Base-by-base conservation (phyloP, 225 moss, liverwort and hornwort genomes). In the Polytrichum formosum region DNA sequence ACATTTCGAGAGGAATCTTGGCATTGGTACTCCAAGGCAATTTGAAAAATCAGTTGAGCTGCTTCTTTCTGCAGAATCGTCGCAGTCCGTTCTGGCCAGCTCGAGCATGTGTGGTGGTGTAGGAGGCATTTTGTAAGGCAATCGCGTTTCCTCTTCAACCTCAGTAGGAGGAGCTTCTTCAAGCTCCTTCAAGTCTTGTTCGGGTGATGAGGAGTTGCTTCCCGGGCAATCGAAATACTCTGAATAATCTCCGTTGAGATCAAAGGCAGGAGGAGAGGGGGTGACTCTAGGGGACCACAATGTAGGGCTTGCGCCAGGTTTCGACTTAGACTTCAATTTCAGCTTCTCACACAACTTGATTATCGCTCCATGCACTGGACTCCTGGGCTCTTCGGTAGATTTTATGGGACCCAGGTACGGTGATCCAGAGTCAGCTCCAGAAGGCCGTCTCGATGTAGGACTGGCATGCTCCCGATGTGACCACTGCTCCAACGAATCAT, bases 91-190 rank as follows among this genome's bases (percentile, higher is more conserved):
- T 16, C 31, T 66, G 4, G 4, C 67, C 46, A 1, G 46, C 16
- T 46, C 46, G 13, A 46, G 46, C 46, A 46, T 46, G 46, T 46
- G 46, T 46, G 46, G 46, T 16, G 46, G 46, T 5, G 30, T 58
- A 46, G 86, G 80, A 64, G 86, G 86, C 86, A 86, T 86, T 53
- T 75, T 86, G 68, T 83, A 86, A 0, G 86, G 86, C n/a, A 86
- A 71, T 4, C 86, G 73, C n/a, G 83, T 86, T 65, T 70, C 71
- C 9, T 67, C 73, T 63, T 66, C 74, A 3, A 29, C 13, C 10
- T 58, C 59, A 53, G 60, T 5, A 33, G 66, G 54, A 26, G 18
- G 30, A 25, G 33, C 26, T 67, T 64, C 68, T 7, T 20, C 5
- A 26, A 55, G 19, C 9, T 62, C 37, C 10, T 33, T 58, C 2